Percentiles rank a stretch among this genome's conserved stretches.
phyloP scores from a whole-genome alignment of 768 basidiomycete species.

The Suillus brevipes region DNA sequence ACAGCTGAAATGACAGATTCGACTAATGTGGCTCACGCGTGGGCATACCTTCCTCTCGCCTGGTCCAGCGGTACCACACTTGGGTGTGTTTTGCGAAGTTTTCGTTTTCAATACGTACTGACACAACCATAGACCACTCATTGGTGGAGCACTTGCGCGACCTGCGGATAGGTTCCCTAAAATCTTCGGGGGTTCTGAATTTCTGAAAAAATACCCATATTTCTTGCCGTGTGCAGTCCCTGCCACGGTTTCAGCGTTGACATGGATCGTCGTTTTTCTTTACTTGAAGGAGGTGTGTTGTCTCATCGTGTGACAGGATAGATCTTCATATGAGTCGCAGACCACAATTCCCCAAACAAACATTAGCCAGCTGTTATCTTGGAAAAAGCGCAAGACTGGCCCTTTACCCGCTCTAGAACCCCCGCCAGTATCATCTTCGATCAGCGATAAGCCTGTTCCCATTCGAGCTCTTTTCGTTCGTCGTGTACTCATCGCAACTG shows the following conservation, averaged over 20 bases:
- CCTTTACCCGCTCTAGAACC: not conserved
- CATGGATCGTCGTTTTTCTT: conserved; percentile 48
- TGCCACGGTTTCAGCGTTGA: conserved; percentile 52
- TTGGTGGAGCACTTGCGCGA: conserved; percentile 64
- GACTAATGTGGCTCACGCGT: conserved; percentile 40
- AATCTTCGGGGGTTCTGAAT: conserved; percentile 53
- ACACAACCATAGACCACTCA: conserved; percentile 50
- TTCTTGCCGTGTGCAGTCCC: conserved; percentile 70
- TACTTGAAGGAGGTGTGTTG: conserved; percentile 55
- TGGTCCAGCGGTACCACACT: conserved; percentile 45
- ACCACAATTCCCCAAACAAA: not conserved
- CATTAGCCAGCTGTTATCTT: not conserved
- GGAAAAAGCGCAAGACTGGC: not conserved
- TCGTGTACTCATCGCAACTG: conserved; percentile 51
- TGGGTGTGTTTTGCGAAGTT: conserved; percentile 35
- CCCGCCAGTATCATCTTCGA: not conserved
- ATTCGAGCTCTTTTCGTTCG: conserved; percentile 47
- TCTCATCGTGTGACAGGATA: not conserved
- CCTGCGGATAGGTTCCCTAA: conserved; percentile 67
- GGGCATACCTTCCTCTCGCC: conserved; percentile 56
- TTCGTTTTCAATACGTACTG: conserved; percentile 3
- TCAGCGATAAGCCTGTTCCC: conserved; percentile 34
- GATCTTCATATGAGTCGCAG: not conserved
- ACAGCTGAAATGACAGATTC: conserved; percentile 42
- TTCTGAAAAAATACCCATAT: conserved; percentile 70